Conservation (phyloP, 192 early-diverging fungal species). For the Phlyctochytrium planicorne region DNA sequence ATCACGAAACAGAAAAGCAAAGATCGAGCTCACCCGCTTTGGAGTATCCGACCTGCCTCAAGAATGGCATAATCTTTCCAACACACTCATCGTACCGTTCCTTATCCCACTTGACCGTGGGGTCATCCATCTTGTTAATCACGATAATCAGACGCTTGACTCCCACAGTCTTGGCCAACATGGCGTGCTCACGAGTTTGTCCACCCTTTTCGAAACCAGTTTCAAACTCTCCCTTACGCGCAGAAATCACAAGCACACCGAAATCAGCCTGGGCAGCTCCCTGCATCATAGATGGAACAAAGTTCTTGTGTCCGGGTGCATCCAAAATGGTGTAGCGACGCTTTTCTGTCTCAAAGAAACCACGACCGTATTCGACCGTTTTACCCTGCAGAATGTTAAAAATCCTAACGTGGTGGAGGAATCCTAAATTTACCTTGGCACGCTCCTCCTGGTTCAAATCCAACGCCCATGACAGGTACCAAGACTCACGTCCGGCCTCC, state of each 20-base stretch:
- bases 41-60: constrained; percentile 87
- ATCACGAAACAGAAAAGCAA: constrained; percentile 4
- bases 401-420: neutral
- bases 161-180: constrained; percentile 95
- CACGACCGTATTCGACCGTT: constrained; percentile 97
- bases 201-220: constrained; percentile 99
- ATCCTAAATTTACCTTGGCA: constrained; percentile 64
- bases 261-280: constrained; percentile 97
- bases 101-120: constrained; percentile 92
- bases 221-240: constrained; percentile 98
- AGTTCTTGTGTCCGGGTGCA: constrained; percentile 98
- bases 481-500: constrained; percentile 94
- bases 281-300: constrained; percentile 95
- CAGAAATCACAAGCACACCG: constrained; percentile 93
- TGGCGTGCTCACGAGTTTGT: constrained; percentile 97
- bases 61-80: constrained; percentile 82
- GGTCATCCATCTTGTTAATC: constrained; percentile 99
- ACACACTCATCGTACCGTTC: constrained; percentile 90
- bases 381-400: constrained; percentile 68
- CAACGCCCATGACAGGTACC: constrained; percentile 98
- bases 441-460: constrained; percentile 97
- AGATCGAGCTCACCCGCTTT: neutral
- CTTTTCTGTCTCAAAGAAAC: constrained; percentile 94
- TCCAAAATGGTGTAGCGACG: constrained; percentile 97
- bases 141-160: constrained; percentile 89